Conservation (phyloP, 2,329 filamentous ascomycete genomes). For the Pseudogymnoascus sp. region DNA sequence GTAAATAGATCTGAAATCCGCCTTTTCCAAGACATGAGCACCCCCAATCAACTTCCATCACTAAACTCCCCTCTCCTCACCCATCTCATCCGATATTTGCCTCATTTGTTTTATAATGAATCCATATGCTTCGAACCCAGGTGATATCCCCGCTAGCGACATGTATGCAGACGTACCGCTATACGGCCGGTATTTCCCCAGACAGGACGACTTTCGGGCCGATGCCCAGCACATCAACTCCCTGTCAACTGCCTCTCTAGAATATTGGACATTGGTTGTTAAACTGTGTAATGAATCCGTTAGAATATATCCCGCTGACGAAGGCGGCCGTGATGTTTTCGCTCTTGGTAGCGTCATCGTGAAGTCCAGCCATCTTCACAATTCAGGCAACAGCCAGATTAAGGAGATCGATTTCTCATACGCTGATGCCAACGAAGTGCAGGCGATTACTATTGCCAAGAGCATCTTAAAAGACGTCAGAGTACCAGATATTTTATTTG, state of each 20-base stretch:
- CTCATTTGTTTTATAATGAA: slow-evolving; percentile 21
- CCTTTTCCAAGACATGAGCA: too few species aligned
- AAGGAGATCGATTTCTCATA: slow-evolving; percentile 32
- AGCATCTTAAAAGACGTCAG: slow-evolving; percentile 24
- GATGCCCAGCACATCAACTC: slow-evolving; percentile 23
- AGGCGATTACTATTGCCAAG: slow-evolving; percentile 30
- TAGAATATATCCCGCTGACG: slow-evolving; percentile 29
- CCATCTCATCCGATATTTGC: too few species aligned
- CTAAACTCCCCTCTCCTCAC: too few species aligned
- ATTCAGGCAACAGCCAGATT: slow-evolving; percentile 4
- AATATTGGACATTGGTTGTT: slow-evolving; percentile 31
- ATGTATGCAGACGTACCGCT: slow-evolving; percentile 26
- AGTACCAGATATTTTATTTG: slow-evolving; percentile 34
- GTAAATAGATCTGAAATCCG: too few species aligned
- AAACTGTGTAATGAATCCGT: slow-evolving; percentile 25
- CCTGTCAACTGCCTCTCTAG: slow-evolving; percentile 20
- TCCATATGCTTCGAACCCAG: slow-evolving; percentile 26
- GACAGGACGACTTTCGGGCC: slow-evolving; percentile 25
- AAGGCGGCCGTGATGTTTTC: slow-evolving; percentile 36
- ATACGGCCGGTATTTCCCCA: slow-evolving; percentile 29
- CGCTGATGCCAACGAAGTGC: slow-evolving; percentile 35
- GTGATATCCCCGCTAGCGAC: slow-evolving; percentile 28
- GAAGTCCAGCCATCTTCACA: slow-evolving; percentile 33
- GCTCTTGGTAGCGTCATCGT: slow-evolving; percentile 35
- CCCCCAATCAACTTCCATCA: too few species aligned